Percentiles rank a stretch among this genome's conserved stretches.
Evolutionary conservation across 2,329 filamentous ascomycete genomes (phyloP).

Genomic region (Aspergillus sp.): DNA sequence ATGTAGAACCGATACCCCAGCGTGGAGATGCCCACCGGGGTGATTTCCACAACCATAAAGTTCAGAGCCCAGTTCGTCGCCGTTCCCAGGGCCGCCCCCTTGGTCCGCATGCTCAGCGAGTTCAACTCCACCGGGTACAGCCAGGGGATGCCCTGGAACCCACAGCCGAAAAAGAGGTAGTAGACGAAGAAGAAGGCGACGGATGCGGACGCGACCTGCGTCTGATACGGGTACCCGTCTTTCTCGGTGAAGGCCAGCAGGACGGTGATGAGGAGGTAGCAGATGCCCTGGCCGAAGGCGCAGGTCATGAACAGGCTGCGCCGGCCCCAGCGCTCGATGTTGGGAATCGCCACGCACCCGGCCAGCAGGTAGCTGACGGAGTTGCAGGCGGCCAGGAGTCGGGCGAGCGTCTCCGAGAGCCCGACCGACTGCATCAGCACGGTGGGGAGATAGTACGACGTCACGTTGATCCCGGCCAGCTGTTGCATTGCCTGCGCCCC

Average conservation of each 20-base stretch:
- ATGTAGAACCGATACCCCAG: slow-evolving; percentile 33
- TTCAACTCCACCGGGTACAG: slow-evolving; percentile 37
- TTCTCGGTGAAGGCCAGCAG: slow-evolving; percentile 30
- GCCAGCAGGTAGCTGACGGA: slow-evolving; percentile 49
- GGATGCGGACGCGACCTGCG: slow-evolving; percentile 40
- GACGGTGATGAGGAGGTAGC: slow-evolving; percentile 50
- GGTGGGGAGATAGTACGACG: no score
- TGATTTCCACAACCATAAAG: slow-evolving; percentile 35
- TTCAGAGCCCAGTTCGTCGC: slow-evolving; percentile 31
- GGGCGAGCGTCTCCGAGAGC: slow-evolving; percentile 34
- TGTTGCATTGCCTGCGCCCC: slow-evolving; percentile 33
- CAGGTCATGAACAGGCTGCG: slow-evolving; percentile 51
- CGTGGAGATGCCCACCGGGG: slow-evolving; percentile 29
- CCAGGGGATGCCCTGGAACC: slow-evolving; percentile 40
- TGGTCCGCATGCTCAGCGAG: slow-evolving; percentile 34
- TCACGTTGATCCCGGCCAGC: no score
- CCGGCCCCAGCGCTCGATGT: slow-evolving; percentile 50
- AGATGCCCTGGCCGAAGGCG: slow-evolving; percentile 49
- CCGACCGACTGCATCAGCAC: slow-evolving; percentile 29
- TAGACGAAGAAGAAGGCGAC: slow-evolving; percentile 48
- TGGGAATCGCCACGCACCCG: slow-evolving; percentile 41
- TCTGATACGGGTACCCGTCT: slow-evolving; percentile 34
- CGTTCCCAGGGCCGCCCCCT: slow-evolving; percentile 30
- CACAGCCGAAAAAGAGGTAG: slow-evolving; percentile 41
- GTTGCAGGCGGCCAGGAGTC: slow-evolving; percentile 47